A percentile compares a stretch with the other conserved stretches of the same genome.
Conservation (phyloP, 768 basidiomycete genomes). For the Russula griseocarnosa region DNA sequence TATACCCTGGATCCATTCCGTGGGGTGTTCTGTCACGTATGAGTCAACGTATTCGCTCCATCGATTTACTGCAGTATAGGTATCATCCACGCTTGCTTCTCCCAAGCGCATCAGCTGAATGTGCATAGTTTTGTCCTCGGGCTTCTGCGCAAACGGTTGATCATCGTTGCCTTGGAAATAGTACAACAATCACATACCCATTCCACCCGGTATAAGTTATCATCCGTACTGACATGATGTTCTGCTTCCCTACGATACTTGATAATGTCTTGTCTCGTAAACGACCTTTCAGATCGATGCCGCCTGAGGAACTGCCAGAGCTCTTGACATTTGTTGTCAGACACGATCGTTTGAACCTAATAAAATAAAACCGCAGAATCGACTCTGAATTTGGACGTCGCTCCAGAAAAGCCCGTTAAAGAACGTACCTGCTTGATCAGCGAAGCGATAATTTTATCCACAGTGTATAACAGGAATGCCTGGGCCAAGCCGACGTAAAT, state of each 20-base stretch:
- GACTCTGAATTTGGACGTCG: constrained; percentile 1
- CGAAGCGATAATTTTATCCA: constrained; percentile 87
- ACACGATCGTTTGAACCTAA: constrained; percentile 84
- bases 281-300: constrained; percentile 49
- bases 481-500: constrained; percentile 40
- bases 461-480: constrained; percentile 88
- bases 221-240: constrained; percentile 66
- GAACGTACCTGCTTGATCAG: constrained; percentile 80
- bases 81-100: constrained; percentile 62
- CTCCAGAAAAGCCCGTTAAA: not conserved
- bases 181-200: constrained; percentile 53
- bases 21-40: constrained; percentile 65
- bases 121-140: constrained; percentile 50
- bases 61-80: constrained; percentile 47
- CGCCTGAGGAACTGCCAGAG: constrained; percentile 71
- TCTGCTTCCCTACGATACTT: constrained; percentile 80
- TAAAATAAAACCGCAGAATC: constrained; percentile 14
- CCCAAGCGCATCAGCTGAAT: constrained; percentile 57
- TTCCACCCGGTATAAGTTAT: constrained; percentile 72
- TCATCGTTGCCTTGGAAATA: constrained; percentile 15
- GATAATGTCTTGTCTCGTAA: constrained; percentile 63
- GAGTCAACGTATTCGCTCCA: constrained; percentile 76
- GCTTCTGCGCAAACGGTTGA: constrained; percentile 42
- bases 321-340: constrained; percentile 84
- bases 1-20: constrained; percentile 57